Evolutionary conservation across 768 basidiomycete genomes (phyloP), one percentile per base, ranked within the genome.

Genomic region (Lanmaoa pseudosensibilis): DNA sequence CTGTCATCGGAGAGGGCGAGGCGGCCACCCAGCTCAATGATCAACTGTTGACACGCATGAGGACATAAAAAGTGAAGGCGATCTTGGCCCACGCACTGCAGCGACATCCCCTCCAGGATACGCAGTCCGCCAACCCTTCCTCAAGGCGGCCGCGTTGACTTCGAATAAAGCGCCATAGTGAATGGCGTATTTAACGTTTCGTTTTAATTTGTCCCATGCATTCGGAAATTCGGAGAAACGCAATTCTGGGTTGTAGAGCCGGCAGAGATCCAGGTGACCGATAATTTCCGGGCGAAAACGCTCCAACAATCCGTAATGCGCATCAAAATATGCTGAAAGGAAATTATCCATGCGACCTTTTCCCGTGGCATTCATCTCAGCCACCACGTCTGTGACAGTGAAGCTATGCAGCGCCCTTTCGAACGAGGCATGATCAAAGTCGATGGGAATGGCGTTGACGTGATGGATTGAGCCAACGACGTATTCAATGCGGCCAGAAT

Each of bases 1-100:
- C 94, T 95, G 74, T 98, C 97, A 69, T 98, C 97, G 6, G 96
- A 98, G 27, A 99, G 79, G 19, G 87, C 82, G 60, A 97, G 83
- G 23, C 84, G 83, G 3, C 95, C 97, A 11, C 80, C 83, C 46
- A 78, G 71, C 41, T 78, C 67, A n/a, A 83, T 62, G 54, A 98
- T 90, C 23, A 88, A 65, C 96, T 98, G 67, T 30, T 51, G 15
- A 46, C 36, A 33, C 37, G 47, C 56, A 63, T 53, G 52, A 57
- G 54, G 48, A 55, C 45, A 55, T 32, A n/a, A 53, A 46, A 59
- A 52, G 34, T 30, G 38, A 45, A 45, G 54, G 59, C 7, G 38
- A 56, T 70, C 66, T 58, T 45, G 45, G 23, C n/a, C 54, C 65
- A 72, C 81, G 66, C 62, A 89, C 95, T 76, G 86, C 68, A 12